A percentile compares a stretch with the other conserved stretches of the same genome.
phyloP scores from a whole-genome alignment of 768 basidiomycete genomes.

The Lentinula guzmanii region DNA sequence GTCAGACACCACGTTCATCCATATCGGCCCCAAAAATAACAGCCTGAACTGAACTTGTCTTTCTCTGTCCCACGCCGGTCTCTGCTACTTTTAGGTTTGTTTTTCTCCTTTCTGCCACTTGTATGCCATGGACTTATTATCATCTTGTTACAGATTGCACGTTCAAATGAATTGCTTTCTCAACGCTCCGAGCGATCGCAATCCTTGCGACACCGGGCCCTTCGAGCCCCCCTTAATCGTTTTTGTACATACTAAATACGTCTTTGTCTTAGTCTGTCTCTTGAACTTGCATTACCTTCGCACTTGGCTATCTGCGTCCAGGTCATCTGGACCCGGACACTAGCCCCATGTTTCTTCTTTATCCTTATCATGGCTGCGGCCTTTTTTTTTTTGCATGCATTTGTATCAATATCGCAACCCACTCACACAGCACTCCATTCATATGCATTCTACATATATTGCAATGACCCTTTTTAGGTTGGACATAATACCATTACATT shows the following conservation, averaged over 20 bases:
- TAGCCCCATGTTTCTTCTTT: background rate
- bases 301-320: background rate
- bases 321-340: background rate
- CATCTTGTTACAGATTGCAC: background rate
- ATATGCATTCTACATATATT: constrained; percentile 3
- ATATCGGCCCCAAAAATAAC: constrained; percentile 5
- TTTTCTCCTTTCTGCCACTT: background rate
- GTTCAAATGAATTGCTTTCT: background rate
- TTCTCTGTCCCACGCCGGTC: background rate
- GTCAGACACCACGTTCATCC: constrained; percentile 2
- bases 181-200: background rate
- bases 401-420: constrained; percentile 5
- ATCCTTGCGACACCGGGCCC: background rate
- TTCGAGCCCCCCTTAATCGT: background rate
- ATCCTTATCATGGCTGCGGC: constrained; percentile 5
- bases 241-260: background rate
- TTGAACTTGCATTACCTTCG: background rate
- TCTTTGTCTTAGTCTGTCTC: background rate
- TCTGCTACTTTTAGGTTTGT: background rate
- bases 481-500: constrained; percentile 3
- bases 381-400: constrained; percentile 5
- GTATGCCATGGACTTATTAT: background rate
- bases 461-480: background rate
- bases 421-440: constrained; percentile 3
- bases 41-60: background rate